phyloP scores from a whole-genome alignment of 225 moss, liverwort and hornwort genomes.

The Sphagnum tenellum region DNA sequence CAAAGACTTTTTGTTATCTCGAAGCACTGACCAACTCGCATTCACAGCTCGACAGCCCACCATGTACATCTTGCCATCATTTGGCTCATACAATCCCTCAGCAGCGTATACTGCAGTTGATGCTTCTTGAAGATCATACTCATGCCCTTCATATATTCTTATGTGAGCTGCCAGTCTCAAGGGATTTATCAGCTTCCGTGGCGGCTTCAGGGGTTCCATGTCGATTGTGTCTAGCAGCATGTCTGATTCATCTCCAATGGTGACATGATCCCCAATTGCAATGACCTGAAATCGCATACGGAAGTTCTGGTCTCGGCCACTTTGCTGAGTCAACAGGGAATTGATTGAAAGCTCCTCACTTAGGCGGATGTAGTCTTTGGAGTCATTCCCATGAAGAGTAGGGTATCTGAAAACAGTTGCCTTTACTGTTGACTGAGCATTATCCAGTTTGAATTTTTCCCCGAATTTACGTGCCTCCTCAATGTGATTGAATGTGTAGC shows the following conservation, averaged over 20 bases:
- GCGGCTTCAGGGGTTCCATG: background rate
- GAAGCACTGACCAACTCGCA: conserved; percentile 22
- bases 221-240: background rate
- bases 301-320: background rate
- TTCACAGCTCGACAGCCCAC: conserved; percentile 34
- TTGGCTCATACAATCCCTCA: conserved; percentile 38
- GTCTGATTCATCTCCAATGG: background rate
- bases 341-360: conserved; percentile 4
- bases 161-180: conserved; percentile 3
- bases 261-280: conserved; percentile 5
- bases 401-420: conserved; percentile 30
- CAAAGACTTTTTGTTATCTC: conserved; percentile 10
- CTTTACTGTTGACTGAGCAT: conserved; percentile 5
- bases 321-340: background rate
- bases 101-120: background rate
- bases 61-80: conserved; percentile 47
- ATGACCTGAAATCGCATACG: background rate
- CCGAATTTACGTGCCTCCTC: conserved; percentile 18
- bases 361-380: conserved; percentile 11
- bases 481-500: conserved; percentile 26
- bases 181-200: background rate
- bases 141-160: background rate
- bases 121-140: background rate
- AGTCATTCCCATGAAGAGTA: conserved; percentile 12
- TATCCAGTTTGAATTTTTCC: conserved; percentile 12